Evolutionary conservation across 2,329 filamentous ascomycete genomes (phyloP).

Genomic region (Curvularia eragrostidis): DNA sequence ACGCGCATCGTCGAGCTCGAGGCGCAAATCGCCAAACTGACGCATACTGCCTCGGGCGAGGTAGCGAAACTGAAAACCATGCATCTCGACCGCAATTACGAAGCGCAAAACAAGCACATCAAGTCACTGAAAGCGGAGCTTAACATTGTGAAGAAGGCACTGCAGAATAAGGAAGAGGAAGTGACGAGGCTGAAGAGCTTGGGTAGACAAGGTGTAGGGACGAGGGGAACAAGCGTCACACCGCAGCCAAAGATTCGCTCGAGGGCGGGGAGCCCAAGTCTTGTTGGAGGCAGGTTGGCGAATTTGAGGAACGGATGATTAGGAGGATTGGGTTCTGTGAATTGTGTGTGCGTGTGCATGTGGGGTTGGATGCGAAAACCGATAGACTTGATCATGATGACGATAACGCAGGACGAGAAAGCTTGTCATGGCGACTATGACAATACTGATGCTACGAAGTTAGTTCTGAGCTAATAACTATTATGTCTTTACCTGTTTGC

Average conservation of each 20-base stretch:
- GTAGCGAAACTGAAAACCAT: constrained; percentile 26
- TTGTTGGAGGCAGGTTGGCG: constrained; percentile 26
- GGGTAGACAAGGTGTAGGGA: constrained; percentile 35
- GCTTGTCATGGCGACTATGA: neutral
- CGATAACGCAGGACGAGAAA: neutral
- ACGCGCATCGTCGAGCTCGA: constrained; percentile 23
- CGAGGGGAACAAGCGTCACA: constrained; percentile 38
- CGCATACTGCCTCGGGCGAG: constrained; percentile 28
- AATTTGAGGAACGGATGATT: constrained; percentile 33
- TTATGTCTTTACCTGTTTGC: neutral
- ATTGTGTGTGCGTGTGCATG: neutral
- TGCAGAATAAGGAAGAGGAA: constrained; percentile 37
- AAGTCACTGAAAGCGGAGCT: constrained; percentile 18
- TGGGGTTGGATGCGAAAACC: neutral
- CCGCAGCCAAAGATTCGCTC: constrained; percentile 36
- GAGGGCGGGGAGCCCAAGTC: constrained; percentile 39
- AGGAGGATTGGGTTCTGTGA: neutral
- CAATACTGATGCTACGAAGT: neutral
- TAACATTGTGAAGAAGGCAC: constrained; percentile 20
- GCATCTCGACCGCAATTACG: constrained; percentile 23
- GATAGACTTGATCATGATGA: neutral
- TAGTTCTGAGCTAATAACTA: neutral
- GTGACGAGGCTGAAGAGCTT: constrained; percentile 24
- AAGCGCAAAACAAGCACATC: constrained; percentile 16
- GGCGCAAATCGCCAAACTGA: constrained; percentile 21